Conservation (phyloP, 805 yeast species). For the Sungouiozyma intestinalis region DNA sequence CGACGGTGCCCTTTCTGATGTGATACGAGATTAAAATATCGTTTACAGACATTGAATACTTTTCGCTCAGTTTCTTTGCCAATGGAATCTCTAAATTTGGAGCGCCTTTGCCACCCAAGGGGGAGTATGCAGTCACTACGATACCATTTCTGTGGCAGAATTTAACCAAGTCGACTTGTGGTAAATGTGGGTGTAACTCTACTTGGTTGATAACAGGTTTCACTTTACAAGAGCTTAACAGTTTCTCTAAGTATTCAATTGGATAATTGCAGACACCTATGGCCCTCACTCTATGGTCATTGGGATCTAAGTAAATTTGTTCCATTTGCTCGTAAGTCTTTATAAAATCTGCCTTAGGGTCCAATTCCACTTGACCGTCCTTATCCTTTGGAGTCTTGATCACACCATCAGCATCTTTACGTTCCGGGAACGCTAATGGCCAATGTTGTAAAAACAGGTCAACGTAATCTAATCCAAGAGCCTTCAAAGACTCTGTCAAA, state of each 20-base stretch:
- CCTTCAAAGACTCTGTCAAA: slow-evolving; percentile 45
- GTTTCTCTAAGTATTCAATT: slow-evolving; percentile 30
- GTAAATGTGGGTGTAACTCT: slow-evolving; percentile 67
- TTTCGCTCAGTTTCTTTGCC: slow-evolving; percentile 43
- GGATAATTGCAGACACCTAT: slow-evolving; percentile 52
- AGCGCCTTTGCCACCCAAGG: slow-evolving; percentile 57
- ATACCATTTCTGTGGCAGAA: slow-evolving; percentile 45
- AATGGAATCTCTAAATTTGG: slow-evolving; percentile 46
- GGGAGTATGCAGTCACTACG: slow-evolving; percentile 46
- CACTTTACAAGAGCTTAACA: slow-evolving; percentile 35
- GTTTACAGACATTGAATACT: slow-evolving; percentile 42
- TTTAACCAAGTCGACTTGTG: slow-evolving; percentile 47
- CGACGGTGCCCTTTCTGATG: slow-evolving; percentile 48
- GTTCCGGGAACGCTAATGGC: slow-evolving; percentile 44
- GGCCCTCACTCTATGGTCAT: slow-evolving; percentile 38
- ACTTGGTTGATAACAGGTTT: slow-evolving; percentile 49
- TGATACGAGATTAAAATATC: slow-evolving; percentile 57
- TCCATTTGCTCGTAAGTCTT: slow-evolving; percentile 47
- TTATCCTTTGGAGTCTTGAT: slow-evolving; percentile 21
- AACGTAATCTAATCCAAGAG: slow-evolving; percentile 60
- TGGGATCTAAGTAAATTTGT: slow-evolving; percentile 19
- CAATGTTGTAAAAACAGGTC: slow-evolving; percentile 73
- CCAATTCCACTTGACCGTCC: slow-evolving; percentile 28
- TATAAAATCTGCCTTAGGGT: slow-evolving; percentile 33
- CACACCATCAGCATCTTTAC: slow-evolving; percentile 13